phyloP scores from a whole-genome alignment of 805 yeast genomes.

The Myxozyma mucilagina region DNA sequence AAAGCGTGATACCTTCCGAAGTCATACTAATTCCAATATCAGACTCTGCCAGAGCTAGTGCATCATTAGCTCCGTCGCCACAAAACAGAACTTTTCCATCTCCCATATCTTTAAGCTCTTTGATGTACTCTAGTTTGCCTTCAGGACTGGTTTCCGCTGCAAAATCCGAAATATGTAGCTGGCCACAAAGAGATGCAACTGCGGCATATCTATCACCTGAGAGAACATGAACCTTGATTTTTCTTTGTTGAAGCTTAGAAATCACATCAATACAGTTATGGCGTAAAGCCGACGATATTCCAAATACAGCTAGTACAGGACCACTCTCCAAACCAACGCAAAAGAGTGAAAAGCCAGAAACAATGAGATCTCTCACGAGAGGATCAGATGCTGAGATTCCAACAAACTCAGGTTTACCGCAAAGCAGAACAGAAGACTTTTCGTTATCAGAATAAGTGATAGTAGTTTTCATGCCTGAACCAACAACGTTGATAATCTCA shows the following conservation, averaged over 20 bases:
- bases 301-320: slow-evolving; percentile 9
- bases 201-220: slow-evolving; percentile 18
- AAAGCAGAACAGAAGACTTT: background rate
- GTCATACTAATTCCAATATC: slow-evolving; percentile 64
- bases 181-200: slow-evolving; percentile 6
- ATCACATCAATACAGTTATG: background rate
- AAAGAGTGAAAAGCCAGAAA: slow-evolving; percentile 10
- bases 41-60: slow-evolving; percentile 87
- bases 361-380: background rate
- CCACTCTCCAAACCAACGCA: slow-evolving; percentile 11
- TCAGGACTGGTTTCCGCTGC: slow-evolving; percentile 21
- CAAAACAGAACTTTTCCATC: slow-evolving; percentile 57
- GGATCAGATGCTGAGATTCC: background rate
- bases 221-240: slow-evolving; percentile 16
- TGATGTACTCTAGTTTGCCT: slow-evolving; percentile 20
- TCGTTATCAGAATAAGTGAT: background rate
- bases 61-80: slow-evolving; percentile 92
- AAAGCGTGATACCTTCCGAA: slow-evolving; percentile 12
- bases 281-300: slow-evolving; percentile 16
- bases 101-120: background rate
- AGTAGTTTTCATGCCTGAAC: slow-evolving; percentile 14
- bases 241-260: background rate
- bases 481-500: slow-evolving; percentile 13
- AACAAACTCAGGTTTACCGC: slow-evolving; percentile 13
- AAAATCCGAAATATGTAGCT: slow-evolving; percentile 13